Base-by-base conservation (phyloP, 2,329 filamentous ascomycete species). In the Cordyceps cicadae region DNA sequence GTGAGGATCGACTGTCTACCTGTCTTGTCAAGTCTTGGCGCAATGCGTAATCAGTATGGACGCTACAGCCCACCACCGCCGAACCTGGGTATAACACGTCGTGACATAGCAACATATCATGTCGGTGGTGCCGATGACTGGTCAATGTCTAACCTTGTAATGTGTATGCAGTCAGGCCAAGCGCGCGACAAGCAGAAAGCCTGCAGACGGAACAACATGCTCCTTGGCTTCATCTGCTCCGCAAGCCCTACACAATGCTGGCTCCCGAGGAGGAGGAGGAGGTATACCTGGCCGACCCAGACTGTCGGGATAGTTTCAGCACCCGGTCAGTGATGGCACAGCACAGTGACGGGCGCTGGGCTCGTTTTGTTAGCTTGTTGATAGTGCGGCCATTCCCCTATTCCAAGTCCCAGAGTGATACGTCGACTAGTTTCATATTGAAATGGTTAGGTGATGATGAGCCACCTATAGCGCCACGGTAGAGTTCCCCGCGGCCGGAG, bases 401-500 rank as follows among this genome's bases (percentile, higher is more conserved):
- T 56, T 39, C 24, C 54, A 26, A 26, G 45, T 26, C 37, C 21
- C 19, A 12, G 26, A 34, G 17, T 37, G 32, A 45, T 32, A 45
- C 45, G 21, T 26, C 45, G 3, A n/a, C 45, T 48, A 54, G 37
- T 54, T 54, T 43, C 52, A 54, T 34, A 29, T 17, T 37, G 37
- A 24, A 26, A 45, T 37, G 46, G 48, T 46, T 26, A n/a, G 39
- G 7, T 45, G 6, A 21, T 1, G 19, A 59, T 58, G 55, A 41
- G 49, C 57, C 15, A 21, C 19, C 29, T 29, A 24, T 59, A 53
- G 57, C 57, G 57, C 49, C 51, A 48, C 57, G 57, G 57, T 59
- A n/a, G 19, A 37, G 39, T 54, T 59, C 57, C 57, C 57, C 57
- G 57, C 57, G 57, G 7, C 46, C 39, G 34, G 57, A 37, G 57